Evolutionary conservation across 1,284 basidiomycete genomes (phyloP), one percentile per base, ranked within the genome.

Genomic region (Fomitiporia mediterranea): DNA sequence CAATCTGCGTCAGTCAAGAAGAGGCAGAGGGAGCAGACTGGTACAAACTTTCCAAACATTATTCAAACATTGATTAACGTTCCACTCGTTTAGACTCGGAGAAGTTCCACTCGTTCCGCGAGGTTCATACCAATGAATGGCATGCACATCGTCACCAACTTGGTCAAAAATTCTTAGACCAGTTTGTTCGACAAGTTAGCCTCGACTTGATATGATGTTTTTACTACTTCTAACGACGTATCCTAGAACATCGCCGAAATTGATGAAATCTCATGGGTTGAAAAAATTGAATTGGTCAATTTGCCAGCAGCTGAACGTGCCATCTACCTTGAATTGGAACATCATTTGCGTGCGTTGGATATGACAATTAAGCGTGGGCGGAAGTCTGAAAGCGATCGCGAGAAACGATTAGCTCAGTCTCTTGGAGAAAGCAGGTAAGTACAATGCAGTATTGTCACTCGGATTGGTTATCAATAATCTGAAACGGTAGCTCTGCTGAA

Each of bases 311-410:
- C 95, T 0, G 95, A 98, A 69, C 88, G 91, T 9, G 94, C 95
- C 0, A 93, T 97, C 60, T 98, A 98, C 68, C 78, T 97, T 35
- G 94, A 98, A 68, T 80, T 98, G n/a, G 94, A 96, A 65, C 94
- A 98, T 65, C 91, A 96, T 66, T 76, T 98, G 25, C 88, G 90
- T 50, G 89, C 91, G 13, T 74, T 94, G 21, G 92, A 94, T 61
- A 91, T 94, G 84, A 89, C 83, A 0, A 87, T 91, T 62, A 90
- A 89, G 68, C 83, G 87, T 32, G 82, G 84, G 35, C 90, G 83
- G 76, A 93, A 94, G 72, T 89, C 84, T 7, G 89, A 93, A 64
- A 91, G 91, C 58, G 94, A 98, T 68, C 83, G 94, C 61, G 94
- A 96, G 67, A 89, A 87, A 63, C 85, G 94, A 5, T 75, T 98